Evolutionary conservation across 2,329 filamentous ascomycete species (phyloP).

Genomic region (Neobulgaria alba): DNA sequence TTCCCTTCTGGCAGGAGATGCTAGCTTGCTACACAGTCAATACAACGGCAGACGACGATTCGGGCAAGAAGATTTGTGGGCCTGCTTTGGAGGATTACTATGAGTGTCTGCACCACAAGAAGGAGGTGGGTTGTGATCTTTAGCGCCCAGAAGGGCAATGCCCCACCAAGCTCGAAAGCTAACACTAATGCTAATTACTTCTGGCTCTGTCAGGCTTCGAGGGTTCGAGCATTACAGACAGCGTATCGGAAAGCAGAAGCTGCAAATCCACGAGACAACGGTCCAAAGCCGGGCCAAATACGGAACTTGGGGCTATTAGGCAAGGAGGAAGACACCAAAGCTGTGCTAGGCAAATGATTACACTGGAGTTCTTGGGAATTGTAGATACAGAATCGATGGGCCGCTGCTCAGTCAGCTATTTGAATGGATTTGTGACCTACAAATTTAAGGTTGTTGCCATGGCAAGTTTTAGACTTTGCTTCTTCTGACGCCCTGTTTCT

Average conservation of each 20-base stretch:
- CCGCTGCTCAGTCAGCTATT: not conserved
- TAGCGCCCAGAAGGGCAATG: not conserved
- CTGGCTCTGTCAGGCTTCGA: conserved; percentile 48
- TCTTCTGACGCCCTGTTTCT: no score
- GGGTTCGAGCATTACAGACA: conserved; percentile 68
- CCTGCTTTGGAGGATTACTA: conserved; percentile 92
- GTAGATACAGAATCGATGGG: conserved; percentile 23
- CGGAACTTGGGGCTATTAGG: conserved; percentile 75
- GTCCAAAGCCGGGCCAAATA: conserved; percentile 78
- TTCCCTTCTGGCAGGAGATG: conserved; percentile 99
- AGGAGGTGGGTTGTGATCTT: conserved; percentile 62
- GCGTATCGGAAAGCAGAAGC: conserved; percentile 78
- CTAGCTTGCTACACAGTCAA: conserved; percentile 98
- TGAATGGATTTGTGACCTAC: not conserved
- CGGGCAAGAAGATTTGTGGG: conserved; percentile 80
- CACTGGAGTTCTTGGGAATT: conserved; percentile 6
- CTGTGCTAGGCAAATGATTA: conserved; percentile 35
- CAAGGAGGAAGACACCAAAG: conserved; percentile 72
- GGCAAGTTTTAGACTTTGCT: no score
- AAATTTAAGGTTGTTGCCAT: no score
- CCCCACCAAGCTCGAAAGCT: no score
- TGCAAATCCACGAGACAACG: conserved; percentile 67
- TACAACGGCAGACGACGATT: conserved; percentile 66
- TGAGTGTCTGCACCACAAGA: conserved; percentile 97
- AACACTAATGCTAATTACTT: no score